Percentiles rank a stretch among this genome's conserved stretches.
Conservation (phyloP, 78 protist genomes). For the Monosiga brevicollis region DNA sequence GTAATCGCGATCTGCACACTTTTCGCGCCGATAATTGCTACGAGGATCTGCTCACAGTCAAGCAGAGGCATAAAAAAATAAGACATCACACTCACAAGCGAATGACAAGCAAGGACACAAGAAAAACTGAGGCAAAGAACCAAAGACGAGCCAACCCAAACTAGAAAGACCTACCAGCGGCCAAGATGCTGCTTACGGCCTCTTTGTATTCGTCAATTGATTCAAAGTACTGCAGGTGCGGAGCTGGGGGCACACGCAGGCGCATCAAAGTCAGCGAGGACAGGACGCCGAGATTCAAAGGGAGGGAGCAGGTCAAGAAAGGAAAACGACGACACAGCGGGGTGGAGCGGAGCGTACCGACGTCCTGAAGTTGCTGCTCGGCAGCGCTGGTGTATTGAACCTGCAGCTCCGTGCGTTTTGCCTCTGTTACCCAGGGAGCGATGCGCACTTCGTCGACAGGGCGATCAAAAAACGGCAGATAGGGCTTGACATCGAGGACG, state of each 20-base stretch:
- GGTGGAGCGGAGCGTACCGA: background rate
- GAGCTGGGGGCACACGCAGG: background rate
- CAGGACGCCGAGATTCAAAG: too few species aligned
- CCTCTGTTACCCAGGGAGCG: background rate
- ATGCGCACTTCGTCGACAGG: background rate
- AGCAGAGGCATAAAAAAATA: background rate
- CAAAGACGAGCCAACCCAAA: background rate
- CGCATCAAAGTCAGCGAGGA: too few species aligned
- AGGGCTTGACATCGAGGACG: slow-evolving; percentile 65
- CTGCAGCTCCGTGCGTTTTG: too few species aligned
- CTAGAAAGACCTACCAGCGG: background rate
- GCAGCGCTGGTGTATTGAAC: too few species aligned
- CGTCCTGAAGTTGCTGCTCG: too few species aligned
- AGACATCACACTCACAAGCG: background rate
- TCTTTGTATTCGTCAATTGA: background rate
- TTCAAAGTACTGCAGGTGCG: background rate
- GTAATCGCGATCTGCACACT: background rate
- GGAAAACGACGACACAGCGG: background rate
- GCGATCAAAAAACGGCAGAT: slow-evolving; percentile 28
- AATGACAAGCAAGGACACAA: background rate
- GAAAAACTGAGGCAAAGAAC: background rate
- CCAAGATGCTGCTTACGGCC: background rate
- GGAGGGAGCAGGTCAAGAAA: background rate
- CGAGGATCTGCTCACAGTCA: background rate
- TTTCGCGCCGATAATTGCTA: background rate